Evolutionary conservation across 352 stramenopile genomes (phyloP).

Genomic region (Pythium diclinum): DNA sequence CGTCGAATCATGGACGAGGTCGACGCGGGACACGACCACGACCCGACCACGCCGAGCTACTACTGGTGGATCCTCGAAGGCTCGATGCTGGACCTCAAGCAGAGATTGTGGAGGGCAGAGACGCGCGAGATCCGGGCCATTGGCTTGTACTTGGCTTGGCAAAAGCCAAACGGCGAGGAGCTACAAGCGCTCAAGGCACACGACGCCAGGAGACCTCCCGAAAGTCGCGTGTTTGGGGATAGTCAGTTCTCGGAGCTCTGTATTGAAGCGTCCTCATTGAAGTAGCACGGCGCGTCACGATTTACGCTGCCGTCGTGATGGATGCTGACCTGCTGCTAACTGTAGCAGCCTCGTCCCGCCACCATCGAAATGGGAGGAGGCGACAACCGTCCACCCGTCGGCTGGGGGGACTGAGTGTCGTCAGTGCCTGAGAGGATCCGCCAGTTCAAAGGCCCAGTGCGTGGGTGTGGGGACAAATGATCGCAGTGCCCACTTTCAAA

Average conservation of each 20-base stretch:
- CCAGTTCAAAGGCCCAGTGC: neutral
- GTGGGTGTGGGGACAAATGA: neutral
- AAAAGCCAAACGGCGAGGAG: neutral
- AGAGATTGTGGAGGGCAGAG: neutral
- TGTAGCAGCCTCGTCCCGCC: neutral
- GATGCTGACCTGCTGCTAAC: neutral
- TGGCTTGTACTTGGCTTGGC: neutral
- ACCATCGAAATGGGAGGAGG: neutral
- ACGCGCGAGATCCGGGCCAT: neutral
- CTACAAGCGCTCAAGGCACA: neutral
- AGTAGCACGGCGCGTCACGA: too few species aligned
- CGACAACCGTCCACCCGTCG: neutral
- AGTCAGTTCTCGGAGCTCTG: neutral
- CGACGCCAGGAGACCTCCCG: neutral
- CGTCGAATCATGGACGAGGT: slow-evolving; percentile 2
- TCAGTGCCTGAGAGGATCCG: neutral
- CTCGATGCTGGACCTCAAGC: too few species aligned
- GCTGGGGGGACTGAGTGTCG: too few species aligned
- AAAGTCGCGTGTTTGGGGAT: neutral
- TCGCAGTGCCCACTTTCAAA: neutral
- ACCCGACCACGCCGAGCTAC: too few species aligned
- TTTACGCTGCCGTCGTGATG: too few species aligned
- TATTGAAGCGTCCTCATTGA: neutral
- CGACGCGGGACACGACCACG: too few species aligned
- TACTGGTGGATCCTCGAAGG: too few species aligned